A percentile compares a stretch with the other conserved stretches of the same genome.
Evolutionary conservation across 2,329 filamentous ascomycete species (phyloP).

Genomic region (Pezicula neosporulosa): DNA sequence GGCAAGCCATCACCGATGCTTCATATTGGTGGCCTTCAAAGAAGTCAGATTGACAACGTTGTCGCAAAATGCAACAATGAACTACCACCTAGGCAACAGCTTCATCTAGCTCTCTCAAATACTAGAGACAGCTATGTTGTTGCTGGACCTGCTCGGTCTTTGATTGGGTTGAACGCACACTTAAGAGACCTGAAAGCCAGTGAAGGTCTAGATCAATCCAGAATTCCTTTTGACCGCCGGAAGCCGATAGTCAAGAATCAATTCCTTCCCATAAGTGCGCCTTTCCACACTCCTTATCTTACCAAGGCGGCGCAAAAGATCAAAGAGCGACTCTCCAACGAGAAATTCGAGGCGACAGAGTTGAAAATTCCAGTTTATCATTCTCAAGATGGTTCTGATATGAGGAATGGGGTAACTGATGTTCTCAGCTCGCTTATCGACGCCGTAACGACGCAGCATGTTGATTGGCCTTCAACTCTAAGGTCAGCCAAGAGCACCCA

Average conservation of each 20-base stretch:
- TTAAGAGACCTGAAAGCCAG: conserved; percentile 18
- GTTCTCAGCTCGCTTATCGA: conserved; percentile 17
- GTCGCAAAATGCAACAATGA: conserved; percentile 94
- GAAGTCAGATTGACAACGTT: conserved; percentile 83
- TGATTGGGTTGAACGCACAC: conserved; percentile 3
- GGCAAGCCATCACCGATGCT: conserved; percentile 91
- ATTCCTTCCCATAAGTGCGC: conserved; percentile 37
- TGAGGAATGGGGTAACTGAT: conserved; percentile 14
- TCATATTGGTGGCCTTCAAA: conserved; percentile 85
- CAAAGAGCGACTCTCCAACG: conserved; percentile 18
- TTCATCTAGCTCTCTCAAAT: conserved; percentile 8
- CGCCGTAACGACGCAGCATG: conserved; percentile 23
- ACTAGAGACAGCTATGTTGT: conserved; percentile 5
- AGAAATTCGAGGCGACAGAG: conserved; percentile 32
- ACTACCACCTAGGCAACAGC: conserved; percentile 38
- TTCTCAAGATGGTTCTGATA: conserved; percentile 26
- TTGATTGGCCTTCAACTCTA: conserved; percentile 24
- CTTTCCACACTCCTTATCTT: conserved; percentile 37
- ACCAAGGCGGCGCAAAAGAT: conserved; percentile 17
- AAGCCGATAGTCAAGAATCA: conserved; percentile 21
- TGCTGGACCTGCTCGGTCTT: conserved; percentile 6
- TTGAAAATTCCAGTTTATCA: conserved; percentile 37
- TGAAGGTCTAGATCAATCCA: conserved; percentile 20
- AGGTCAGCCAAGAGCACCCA: conserved; percentile 26
- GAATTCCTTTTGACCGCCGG: conserved; percentile 29